Conservation (phyloP, 257 asterid species). For the Cynanchum wilfordii region DNA sequence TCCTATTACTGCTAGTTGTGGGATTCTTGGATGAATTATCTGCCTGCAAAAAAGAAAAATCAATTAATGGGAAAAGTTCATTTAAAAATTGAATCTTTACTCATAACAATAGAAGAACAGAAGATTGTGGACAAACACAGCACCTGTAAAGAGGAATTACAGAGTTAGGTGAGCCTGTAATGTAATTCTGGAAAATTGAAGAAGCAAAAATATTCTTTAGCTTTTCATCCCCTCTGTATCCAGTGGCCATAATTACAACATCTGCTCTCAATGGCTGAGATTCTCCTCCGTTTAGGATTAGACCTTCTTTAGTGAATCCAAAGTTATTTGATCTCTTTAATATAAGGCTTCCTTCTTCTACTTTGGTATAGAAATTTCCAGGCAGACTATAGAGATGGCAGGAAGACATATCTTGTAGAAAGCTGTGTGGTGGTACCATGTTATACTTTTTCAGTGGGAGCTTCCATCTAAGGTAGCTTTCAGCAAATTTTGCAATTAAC, state of each 20-base stretch:
- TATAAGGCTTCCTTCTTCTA: slow-evolving; percentile 49
- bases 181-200: slow-evolving; percentile 29
- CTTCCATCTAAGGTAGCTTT: slow-evolving; percentile 45
- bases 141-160: slow-evolving; percentile 57
- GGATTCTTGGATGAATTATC: slow-evolving; percentile 63
- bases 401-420: slow-evolving; percentile 32
- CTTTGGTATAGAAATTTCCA: slow-evolving; percentile 40
- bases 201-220: slow-evolving; percentile 40
- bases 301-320: slow-evolving; percentile 36
- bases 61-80: neutral
- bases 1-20: slow-evolving; percentile 62
- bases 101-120: neutral
- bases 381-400: slow-evolving; percentile 36
- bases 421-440: slow-evolving; percentile 50
- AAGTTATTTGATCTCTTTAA: slow-evolving; percentile 29
- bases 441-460: slow-evolving; percentile 46
- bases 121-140: no score
- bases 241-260: slow-evolving; percentile 53
- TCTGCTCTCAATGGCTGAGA: slow-evolving; percentile 34
- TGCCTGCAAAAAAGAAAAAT: slow-evolving; percentile 32
- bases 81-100: neutral
- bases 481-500: slow-evolving; percentile 47
- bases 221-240: slow-evolving; percentile 55
- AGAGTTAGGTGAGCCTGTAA: slow-evolving; percentile 34
- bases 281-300: slow-evolving; percentile 38